A percentile compares a stretch with the other conserved stretches of the same genome.
Conservation (phyloP, 2,329 filamentous ascomycete genomes). For the Fusarium dlaminii region DNA sequence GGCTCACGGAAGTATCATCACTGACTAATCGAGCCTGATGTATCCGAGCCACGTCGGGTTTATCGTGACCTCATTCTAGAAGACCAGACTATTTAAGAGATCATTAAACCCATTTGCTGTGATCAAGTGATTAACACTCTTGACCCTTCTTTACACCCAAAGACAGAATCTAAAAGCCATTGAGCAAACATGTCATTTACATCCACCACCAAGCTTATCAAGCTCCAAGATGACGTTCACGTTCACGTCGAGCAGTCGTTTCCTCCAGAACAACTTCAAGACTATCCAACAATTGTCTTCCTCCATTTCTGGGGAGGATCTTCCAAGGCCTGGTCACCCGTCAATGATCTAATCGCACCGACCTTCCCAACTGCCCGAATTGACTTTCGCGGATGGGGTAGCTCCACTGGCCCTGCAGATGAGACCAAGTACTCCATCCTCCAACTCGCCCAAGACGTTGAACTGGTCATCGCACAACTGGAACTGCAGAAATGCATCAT, state of each 20-base stretch:
- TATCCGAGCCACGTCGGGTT: background rate
- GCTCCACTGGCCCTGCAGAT: background rate
- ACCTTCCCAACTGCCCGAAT: background rate
- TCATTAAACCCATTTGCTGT: fast-evolving
- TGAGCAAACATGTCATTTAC: background rate
- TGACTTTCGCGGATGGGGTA: background rate
- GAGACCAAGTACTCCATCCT: background rate
- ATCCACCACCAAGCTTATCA: background rate
- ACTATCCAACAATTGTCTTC: fast-evolving
- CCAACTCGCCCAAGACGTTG: background rate
- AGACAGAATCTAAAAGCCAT: fast-evolving
- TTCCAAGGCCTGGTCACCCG: background rate
- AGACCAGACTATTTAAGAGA: fast-evolving
- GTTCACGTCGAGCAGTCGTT: background rate
- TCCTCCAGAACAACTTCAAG: fast-evolving
- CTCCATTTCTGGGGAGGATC: background rate
- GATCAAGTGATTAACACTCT: fast-evolving
- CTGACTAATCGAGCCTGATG: fast-evolving
- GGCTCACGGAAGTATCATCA: fast-evolving
- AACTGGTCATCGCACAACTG: fast-evolving
- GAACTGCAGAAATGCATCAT: background rate
- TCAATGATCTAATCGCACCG: background rate
- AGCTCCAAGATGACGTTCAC: fast-evolving
- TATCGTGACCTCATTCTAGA: fast-evolving
- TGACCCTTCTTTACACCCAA: fast-evolving